A percentile compares a stretch with the other conserved stretches of the same genome.
Conservation (phyloP, 2,329 filamentous ascomycete genomes). For the Exutisphaerella laricina region DNA sequence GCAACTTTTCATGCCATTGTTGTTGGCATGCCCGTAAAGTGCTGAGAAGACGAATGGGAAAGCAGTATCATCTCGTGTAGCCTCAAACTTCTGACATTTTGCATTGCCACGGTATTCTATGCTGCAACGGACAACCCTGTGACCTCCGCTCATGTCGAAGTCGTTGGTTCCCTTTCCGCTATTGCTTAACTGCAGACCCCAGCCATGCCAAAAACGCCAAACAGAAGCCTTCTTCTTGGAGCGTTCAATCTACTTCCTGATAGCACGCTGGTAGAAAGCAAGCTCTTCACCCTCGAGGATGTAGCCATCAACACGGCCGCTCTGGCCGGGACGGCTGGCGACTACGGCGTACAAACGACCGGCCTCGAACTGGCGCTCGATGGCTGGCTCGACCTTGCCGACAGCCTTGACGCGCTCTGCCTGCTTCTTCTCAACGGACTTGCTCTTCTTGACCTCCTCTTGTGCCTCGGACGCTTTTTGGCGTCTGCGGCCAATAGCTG, state of each 20-base stretch:
- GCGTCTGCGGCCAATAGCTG: constrained; percentile 81
- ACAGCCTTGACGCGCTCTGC: constrained; percentile 70
- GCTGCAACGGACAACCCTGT: constrained; percentile 6
- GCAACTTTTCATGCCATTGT: neutral
- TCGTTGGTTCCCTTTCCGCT: constrained; percentile 17
- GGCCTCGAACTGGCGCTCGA: constrained; percentile 99
- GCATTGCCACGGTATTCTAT: constrained; percentile 13
- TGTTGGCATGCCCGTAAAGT: no score
- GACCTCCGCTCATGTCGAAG: constrained; percentile 11
- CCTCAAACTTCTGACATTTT: no score
- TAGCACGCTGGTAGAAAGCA: constrained; percentile 99
- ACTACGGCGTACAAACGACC: constrained; percentile 94
- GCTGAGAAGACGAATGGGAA: no score
- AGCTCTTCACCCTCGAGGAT: constrained; percentile 99
- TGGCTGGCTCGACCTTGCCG: constrained; percentile 86
- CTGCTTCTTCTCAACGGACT: constrained; percentile 95
- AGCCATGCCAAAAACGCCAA: constrained; percentile 25
- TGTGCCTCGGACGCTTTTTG: constrained; percentile 63
- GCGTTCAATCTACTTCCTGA: constrained; percentile 77
- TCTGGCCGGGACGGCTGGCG: constrained; percentile 91
- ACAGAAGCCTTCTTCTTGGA: constrained; percentile 9
- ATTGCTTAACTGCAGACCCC: constrained; percentile 17
- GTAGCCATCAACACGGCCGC: constrained; percentile 93
- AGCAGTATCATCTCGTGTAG: no score
- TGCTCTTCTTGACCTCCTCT: constrained; percentile 81